Conservation (phyloP, 305 asterid species). For the Ilex paraguariensis region DNA sequence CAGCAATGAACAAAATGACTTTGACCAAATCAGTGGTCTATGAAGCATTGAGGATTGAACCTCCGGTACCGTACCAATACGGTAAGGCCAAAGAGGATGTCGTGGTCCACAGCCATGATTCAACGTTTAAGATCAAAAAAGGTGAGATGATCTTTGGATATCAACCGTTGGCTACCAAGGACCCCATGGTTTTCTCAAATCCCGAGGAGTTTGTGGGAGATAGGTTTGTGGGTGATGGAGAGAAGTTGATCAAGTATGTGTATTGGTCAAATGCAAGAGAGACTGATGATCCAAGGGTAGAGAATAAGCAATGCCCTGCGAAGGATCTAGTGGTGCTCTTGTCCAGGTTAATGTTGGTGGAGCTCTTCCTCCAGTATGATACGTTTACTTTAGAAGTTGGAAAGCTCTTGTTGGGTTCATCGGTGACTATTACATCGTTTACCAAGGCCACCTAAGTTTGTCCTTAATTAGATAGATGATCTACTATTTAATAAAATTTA, state of each 20-base stretch:
- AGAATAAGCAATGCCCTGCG: slow-evolving; percentile 44
- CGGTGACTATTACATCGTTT: slow-evolving; percentile 32
- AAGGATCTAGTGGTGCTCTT: slow-evolving; percentile 31
- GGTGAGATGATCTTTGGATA: slow-evolving; percentile 47
- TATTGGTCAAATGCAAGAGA: slow-evolving; percentile 52
- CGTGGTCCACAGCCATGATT: slow-evolving; percentile 28
- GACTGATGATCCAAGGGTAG: slow-evolving; percentile 29
- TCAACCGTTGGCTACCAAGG: slow-evolving; percentile 36
- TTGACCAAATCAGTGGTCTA: too few relatives aligned
- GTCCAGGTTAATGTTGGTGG: slow-evolving; percentile 37
- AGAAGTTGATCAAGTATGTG: slow-evolving; percentile 29
- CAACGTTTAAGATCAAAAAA: slow-evolving; percentile 24
- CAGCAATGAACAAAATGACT: neutral
- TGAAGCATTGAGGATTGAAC: slow-evolving; percentile 30
- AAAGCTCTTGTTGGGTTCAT: slow-evolving; percentile 20
- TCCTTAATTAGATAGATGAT: too few relatives aligned
- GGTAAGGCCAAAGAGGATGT: slow-evolving; percentile 33
- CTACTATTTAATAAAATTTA: too few relatives aligned
- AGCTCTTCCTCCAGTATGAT: slow-evolving; percentile 32
- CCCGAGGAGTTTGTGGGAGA: slow-evolving; percentile 30
- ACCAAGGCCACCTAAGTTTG: slow-evolving; percentile 6
- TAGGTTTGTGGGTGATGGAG: slow-evolving; percentile 37
- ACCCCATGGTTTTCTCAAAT: slow-evolving; percentile 22
- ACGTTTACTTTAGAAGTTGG: slow-evolving; percentile 21
- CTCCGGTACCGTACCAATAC: slow-evolving; percentile 42